Evolutionary conservation across 805 yeast species (phyloP).

Genomic region (Ogataea saltuana): DNA sequence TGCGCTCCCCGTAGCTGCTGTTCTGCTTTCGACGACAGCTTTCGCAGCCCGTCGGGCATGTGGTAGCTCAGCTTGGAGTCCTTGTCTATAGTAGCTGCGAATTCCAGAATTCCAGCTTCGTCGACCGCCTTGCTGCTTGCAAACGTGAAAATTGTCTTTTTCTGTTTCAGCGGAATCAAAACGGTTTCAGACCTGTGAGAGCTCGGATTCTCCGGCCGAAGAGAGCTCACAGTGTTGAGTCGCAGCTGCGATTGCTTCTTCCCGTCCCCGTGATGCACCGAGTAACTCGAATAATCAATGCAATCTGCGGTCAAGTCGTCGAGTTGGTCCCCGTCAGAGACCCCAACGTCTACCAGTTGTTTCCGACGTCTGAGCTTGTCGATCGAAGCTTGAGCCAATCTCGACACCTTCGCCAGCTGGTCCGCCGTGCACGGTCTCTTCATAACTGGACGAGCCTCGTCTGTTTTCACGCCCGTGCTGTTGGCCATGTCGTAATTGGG

Average conservation of each 20-base stretch:
- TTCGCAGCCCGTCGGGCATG: constrained; percentile 23
- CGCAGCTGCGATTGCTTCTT: constrained; percentile 21
- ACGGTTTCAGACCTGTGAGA: constrained; percentile 1
- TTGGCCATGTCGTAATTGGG: constrained; percentile 18
- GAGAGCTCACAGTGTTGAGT: constrained; percentile 14
- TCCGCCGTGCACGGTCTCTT: constrained; percentile 15
- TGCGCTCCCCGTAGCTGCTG: constrained; percentile 10
- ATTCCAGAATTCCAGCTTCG: constrained; percentile 12
- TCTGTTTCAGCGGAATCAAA: constrained; percentile 15
- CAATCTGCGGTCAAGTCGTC: constrained; percentile 20
- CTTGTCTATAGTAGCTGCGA: constrained; percentile 8
- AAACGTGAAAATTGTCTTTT: constrained; percentile 22
- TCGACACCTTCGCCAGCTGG: constrained; percentile 22
- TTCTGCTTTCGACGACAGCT: constrained; percentile 12
- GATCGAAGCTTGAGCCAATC: constrained; percentile 16
- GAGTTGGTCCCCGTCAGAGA: constrained; percentile 19
- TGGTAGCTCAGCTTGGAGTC: constrained; percentile 18
- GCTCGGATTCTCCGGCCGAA: constrained; percentile 1
- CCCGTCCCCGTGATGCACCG: constrained; percentile 10
- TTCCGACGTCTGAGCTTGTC: constrained; percentile 18
- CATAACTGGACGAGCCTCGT: not conserved
- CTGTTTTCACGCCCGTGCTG: not conserved
- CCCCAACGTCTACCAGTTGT: constrained; percentile 22
- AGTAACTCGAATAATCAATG: constrained; percentile 15
- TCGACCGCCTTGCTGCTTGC: constrained; percentile 17